A percentile compares a stretch with the other conserved stretches of the same genome.
Conservation (phyloP, 179 eudicot species). For the Dionaea muscipula region DNA sequence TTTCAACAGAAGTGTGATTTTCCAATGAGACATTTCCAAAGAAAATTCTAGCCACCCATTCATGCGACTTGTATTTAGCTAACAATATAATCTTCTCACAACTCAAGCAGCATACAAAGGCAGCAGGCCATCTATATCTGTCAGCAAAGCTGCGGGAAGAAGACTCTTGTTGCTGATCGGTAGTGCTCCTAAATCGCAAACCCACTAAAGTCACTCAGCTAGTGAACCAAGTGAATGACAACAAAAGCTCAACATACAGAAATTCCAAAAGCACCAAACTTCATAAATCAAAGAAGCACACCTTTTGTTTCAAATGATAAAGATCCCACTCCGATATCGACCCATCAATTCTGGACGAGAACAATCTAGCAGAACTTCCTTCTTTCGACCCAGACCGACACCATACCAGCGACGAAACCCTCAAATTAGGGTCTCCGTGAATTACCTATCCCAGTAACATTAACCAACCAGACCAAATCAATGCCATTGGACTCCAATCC, state of each 20-base stretch:
- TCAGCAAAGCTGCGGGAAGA: no score
- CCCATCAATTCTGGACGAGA: constrained; percentile 87
- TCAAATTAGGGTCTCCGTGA: constrained; percentile 48
- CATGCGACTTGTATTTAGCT: no score
- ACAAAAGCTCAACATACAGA: not conserved
- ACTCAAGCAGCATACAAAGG: no score
- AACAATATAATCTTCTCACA: no score
- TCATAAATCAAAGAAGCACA: constrained; percentile 7
- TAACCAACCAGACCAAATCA: not conserved
- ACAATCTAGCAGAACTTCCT: constrained; percentile 42
- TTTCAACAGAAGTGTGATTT: no score
- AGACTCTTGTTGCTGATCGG: no score
- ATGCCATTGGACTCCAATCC: not conserved
- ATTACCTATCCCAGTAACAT: constrained; percentile 36
- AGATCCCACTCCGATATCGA: constrained; percentile 91
- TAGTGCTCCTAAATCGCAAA: no score
- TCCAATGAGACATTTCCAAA: no score
- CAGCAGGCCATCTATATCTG: no score
- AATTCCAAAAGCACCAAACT: not conserved
- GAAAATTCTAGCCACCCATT: no score
- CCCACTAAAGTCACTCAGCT: not conserved
- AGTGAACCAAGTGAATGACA: not conserved
- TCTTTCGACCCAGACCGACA: constrained; percentile 32
- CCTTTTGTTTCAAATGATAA: constrained; percentile 60
- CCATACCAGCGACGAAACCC: constrained; percentile 79